A percentile compares a stretch with the other conserved stretches of the same genome.
phyloP scores from a whole-genome alignment of 2,329 filamentous ascomycete genomes.

The Pseudophaeomoniella oleicola region DNA sequence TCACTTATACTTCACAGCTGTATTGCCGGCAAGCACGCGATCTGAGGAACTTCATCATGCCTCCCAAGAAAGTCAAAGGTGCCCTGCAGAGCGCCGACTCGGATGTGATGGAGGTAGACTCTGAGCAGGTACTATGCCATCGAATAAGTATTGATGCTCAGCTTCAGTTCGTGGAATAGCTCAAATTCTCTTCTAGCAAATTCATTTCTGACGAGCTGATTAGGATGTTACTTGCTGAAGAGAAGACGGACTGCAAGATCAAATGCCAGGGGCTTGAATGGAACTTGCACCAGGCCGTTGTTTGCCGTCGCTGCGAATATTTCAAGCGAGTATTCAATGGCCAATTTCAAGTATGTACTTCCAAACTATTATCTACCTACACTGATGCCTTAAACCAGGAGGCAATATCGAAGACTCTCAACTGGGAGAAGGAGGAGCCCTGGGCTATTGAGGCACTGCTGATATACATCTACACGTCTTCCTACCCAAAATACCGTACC shows the following conservation, averaged over 20 bases:
- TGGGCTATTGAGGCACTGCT: not conserved
- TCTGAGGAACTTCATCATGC: too few species aligned
- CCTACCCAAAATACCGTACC: not conserved
- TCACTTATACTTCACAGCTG: too few species aligned
- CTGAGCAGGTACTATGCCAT: too few species aligned
- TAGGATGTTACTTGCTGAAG: not conserved
- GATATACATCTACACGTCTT: not conserved
- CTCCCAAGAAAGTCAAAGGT: too few species aligned
- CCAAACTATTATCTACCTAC: not conserved
- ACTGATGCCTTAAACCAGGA: not conserved
- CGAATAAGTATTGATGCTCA: too few species aligned
- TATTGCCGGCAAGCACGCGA: too few species aligned
- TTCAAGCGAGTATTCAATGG: not conserved
- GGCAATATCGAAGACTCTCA: not conserved
- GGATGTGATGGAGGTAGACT: too few species aligned
- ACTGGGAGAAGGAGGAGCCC: not conserved
- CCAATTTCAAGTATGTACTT: not conserved
- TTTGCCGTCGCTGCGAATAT: not conserved
- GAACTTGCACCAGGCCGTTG: not conserved
- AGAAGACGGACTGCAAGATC: not conserved
- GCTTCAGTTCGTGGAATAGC: too few species aligned
- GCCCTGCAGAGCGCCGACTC: too few species aligned
- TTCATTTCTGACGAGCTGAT: too few species aligned
- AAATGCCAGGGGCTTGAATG: not conserved
- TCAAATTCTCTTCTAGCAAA: too few species aligned